phyloP scores from a whole-genome alignment of 306 rosid species.

The Gleditsia sinensis region DNA sequence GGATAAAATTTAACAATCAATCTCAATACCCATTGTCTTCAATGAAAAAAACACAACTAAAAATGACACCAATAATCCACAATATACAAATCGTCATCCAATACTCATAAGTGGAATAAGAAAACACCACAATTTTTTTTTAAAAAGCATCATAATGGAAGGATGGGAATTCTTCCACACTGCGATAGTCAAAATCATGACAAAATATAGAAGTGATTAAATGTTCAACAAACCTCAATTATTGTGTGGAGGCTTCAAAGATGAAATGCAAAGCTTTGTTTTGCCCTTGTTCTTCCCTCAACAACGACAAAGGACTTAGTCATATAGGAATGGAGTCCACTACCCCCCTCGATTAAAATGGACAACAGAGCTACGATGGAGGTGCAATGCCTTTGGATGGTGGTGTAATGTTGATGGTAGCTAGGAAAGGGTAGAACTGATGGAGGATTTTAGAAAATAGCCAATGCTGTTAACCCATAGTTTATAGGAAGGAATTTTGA shows the following conservation, averaged over 20 bases:
- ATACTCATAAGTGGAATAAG: conserved; percentile 1
- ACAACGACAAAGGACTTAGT: not conserved
- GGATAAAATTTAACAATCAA: not conserved
- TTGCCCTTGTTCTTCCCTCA: not conserved
- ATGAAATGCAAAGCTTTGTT: conserved; percentile 1
- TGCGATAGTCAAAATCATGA: not conserved
- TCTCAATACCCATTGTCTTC: not conserved
- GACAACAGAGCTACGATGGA: no score
- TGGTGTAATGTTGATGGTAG: no score
- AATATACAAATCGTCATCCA: not conserved
- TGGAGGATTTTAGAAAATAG: no score
- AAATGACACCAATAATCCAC: not conserved
- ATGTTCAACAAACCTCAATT: conserved; percentile 19
- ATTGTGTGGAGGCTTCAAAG: conserved; percentile 7
- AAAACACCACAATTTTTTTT: not conserved
- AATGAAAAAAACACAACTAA: not conserved
- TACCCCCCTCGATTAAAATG: no score
- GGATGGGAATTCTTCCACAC: not conserved
- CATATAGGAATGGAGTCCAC: not conserved
- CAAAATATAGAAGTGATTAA: not conserved
- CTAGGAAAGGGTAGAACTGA: no score
- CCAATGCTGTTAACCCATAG: no score
- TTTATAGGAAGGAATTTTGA: no score
- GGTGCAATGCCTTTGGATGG: no score
- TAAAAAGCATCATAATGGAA: not conserved